Conservation (phyloP, 2,329 filamentous ascomycete genomes). For the Acrocalymma vagum region DNA sequence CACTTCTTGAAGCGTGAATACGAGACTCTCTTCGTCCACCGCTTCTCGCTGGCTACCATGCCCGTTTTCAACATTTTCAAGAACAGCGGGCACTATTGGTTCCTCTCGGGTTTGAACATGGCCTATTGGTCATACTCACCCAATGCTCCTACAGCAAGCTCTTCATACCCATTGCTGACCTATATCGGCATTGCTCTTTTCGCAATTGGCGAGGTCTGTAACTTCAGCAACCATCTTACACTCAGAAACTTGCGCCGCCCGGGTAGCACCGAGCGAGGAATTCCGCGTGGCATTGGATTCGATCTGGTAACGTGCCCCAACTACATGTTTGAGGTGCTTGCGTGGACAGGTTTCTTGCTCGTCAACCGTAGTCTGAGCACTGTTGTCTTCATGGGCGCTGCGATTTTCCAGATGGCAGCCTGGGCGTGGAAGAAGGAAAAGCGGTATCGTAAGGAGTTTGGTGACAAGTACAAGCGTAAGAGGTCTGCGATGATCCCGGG, state of each 20-base stretch:
- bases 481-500: constrained; percentile 82
- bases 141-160: constrained; percentile 69
- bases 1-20: constrained; percentile 97
- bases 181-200: constrained; percentile 77
- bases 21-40: constrained; percentile 93
- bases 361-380: constrained; percentile 83
- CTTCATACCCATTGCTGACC: constrained; percentile 53
- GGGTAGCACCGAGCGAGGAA: constrained; percentile 83
- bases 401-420: constrained; percentile 78
- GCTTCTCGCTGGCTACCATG: constrained; percentile 96
- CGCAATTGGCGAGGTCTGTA: constrained; percentile 79
- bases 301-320: constrained; percentile 92
- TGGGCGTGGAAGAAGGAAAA: constrained; percentile 95
- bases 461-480: constrained; percentile 96
- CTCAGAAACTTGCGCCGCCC: constrained; percentile 78
- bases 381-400: constrained; percentile 76
- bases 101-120: constrained; percentile 79
- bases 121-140: constrained; percentile 88
- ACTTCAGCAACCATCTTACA: constrained; percentile 81
- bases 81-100: constrained; percentile 96
- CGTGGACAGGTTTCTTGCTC: constrained; percentile 85
- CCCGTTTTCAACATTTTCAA: constrained; percentile 89
- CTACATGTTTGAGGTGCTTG: constrained; percentile 90
- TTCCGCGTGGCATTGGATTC: constrained; percentile 87
- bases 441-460: constrained; percentile 89